A percentile compares a stretch with the other conserved stretches of the same genome.
These are phyloP conservation scores for Rhodotorula sphaerocarpa DNA, from an alignment of 768 basidiomycete genomes.

Conservation along the genomic window DNA sequence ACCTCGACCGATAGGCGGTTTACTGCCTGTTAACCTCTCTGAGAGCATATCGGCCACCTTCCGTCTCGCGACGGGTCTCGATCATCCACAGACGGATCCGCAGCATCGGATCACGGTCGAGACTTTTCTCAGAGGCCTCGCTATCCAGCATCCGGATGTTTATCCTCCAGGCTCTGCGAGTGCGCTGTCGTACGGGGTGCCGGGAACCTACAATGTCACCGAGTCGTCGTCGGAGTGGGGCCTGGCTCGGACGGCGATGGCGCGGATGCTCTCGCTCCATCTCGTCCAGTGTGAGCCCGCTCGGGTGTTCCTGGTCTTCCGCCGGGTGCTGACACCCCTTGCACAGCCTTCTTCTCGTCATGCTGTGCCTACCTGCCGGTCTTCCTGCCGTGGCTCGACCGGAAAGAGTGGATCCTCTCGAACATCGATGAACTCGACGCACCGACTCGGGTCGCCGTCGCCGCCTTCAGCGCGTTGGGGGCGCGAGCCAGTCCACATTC, in stretches of 20 bases:
- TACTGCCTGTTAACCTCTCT: neutral
- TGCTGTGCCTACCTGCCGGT: constrained; percentile 27
- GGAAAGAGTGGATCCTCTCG: neutral
- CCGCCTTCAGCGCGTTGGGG: constrained; percentile 26
- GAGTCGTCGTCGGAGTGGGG: too few relatives aligned
- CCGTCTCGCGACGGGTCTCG: neutral
- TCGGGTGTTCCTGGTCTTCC: too few relatives aligned
- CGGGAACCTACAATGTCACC: neutral
- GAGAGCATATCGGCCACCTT: constrained; percentile 3
- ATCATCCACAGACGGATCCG: neutral
- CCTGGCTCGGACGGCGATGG: constrained; percentile 2
- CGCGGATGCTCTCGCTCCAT: constrained; percentile 5
- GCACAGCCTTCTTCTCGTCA: constrained; percentile 18
- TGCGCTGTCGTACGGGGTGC: neutral
- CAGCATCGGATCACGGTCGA: neutral
- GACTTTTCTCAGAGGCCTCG: neutral
- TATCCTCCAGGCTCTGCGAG: neutral
- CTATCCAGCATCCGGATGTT: neutral
- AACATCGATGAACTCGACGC: constrained; percentile 21
- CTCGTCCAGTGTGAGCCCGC: constrained; percentile 14
- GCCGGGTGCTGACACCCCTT: neutral
- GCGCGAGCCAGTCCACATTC: constrained; percentile 21
- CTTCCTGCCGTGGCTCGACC: constrained; percentile 10
- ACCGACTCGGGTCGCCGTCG: constrained; percentile 3
- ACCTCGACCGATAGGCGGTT: neutral